phyloP scores from a whole-genome alignment of 139 green algal species.

The Penium margaritaceum region DNA sequence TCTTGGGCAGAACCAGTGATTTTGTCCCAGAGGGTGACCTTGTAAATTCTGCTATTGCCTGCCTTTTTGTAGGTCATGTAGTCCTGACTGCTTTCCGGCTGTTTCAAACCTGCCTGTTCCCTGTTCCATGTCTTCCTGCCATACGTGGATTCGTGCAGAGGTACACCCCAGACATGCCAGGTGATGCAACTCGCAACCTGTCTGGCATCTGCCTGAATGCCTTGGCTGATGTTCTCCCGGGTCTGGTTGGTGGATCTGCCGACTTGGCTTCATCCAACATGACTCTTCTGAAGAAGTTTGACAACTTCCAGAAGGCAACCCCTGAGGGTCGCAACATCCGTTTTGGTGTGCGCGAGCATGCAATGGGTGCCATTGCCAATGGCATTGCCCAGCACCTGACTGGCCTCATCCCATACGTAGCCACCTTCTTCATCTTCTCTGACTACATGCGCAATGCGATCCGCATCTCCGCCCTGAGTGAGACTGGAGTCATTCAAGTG shows the following conservation, averaged over 20 bases:
- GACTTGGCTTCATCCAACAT: slow-evolving; percentile 98
- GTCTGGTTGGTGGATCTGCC: slow-evolving; percentile 87
- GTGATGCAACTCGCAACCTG: slow-evolving; percentile 88
- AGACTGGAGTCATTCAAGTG: slow-evolving; percentile 83
- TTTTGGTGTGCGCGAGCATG: slow-evolving; percentile 97
- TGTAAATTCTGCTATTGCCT: too few relatives aligned
- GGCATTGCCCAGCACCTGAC: slow-evolving; percentile 78
- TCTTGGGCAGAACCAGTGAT: too few relatives aligned
- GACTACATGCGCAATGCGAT: slow-evolving; percentile 98
- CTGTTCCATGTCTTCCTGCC: too few relatives aligned
- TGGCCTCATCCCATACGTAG: slow-evolving; percentile 92
- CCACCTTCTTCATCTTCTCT: slow-evolving; percentile 99
- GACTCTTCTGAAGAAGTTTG: slow-evolving; percentile 96
- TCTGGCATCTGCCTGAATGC: slow-evolving; percentile 89
- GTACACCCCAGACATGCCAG: slow-evolving; percentile 82
- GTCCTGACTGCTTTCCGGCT: too few relatives aligned
- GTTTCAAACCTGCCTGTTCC: too few relatives aligned
- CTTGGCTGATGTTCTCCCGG: slow-evolving; percentile 78
- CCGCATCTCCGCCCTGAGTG: slow-evolving; percentile 82
- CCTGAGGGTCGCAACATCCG: slow-evolving; percentile 90
- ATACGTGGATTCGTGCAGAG: too few relatives aligned
- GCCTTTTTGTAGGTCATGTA: too few relatives aligned
- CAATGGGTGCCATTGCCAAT: slow-evolving; percentile 95
- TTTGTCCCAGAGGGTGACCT: too few relatives aligned
- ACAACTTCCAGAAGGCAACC: slow-evolving; percentile 93